A percentile compares a stretch with the other conserved stretches of the same genome.
phyloP scores from a whole-genome alignment of 805 yeast genomes.

The Sungouiozyma ichnusensis region DNA sequence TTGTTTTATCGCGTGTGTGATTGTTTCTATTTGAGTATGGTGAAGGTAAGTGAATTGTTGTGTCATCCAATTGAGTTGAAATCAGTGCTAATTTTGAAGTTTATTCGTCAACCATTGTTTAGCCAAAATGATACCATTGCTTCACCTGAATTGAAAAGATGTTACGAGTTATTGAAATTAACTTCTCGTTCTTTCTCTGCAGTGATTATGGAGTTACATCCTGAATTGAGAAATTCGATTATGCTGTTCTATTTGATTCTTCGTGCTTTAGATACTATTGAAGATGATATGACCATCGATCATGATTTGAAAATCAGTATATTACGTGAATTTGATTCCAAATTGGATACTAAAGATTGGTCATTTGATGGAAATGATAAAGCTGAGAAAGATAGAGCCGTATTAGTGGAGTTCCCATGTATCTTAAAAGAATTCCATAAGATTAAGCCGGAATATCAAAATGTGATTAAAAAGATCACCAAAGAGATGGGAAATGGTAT shows the following conservation, averaged over 20 bases:
- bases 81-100: slow-evolving; percentile 54
- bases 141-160: slow-evolving; percentile 40
- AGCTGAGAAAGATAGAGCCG: slow-evolving; percentile 71
- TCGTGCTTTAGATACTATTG: slow-evolving; percentile 90
- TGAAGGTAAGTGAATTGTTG: slow-evolving; percentile 33
- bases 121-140: slow-evolving; percentile 36
- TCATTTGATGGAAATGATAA: slow-evolving; percentile 66
- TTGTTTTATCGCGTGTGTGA: too few relatives aligned
- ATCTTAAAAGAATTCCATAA: slow-evolving; percentile 62
- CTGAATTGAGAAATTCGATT: slow-evolving; percentile 72
- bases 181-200: slow-evolving; percentile 93
- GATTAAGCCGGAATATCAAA: slow-evolving; percentile 67
- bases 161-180: slow-evolving; percentile 52
- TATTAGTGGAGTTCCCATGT: slow-evolving; percentile 66
- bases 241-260: slow-evolving; percentile 78
- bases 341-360: slow-evolving; percentile 63
- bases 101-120: slow-evolving; percentile 43
- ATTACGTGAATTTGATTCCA: slow-evolving; percentile 55
- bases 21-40: not conserved
- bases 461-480: slow-evolving; percentile 67
- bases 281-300: slow-evolving; percentile 87
- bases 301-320: slow-evolving; percentile 63
- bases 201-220: slow-evolving; percentile 83
- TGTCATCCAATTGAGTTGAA: slow-evolving; percentile 63
- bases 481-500: slow-evolving; percentile 91